Conservation (phyloP, 2,329 filamentous ascomycete species). For the Neodidymelliopsis sp. region DNA sequence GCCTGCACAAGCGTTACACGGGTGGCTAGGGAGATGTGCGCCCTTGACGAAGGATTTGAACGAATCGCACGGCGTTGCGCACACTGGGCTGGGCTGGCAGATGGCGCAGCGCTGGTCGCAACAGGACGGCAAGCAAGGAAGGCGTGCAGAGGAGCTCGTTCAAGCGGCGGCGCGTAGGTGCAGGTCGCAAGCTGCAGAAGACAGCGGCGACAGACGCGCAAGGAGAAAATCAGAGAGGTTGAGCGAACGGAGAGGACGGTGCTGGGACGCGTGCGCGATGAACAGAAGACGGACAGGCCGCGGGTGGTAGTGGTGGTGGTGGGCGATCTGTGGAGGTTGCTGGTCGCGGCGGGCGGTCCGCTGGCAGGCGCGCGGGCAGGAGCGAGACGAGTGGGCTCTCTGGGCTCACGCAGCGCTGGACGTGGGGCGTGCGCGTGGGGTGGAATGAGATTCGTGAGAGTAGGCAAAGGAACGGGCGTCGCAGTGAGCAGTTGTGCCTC, state of each 20-base stretch:
- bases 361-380: slow-evolving; percentile 25
- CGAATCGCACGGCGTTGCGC: slow-evolving; percentile 32
- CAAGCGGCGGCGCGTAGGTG: slow-evolving; percentile 33
- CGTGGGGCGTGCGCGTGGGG: slow-evolving; percentile 19
- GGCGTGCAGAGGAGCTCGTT: slow-evolving; percentile 25
- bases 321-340: slow-evolving; percentile 22
- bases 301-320: slow-evolving; percentile 9
- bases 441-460: slow-evolving; percentile 19
- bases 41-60: slow-evolving; percentile 25
- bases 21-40: slow-evolving; percentile 34
- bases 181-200: slow-evolving; percentile 12
- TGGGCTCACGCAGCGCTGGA: slow-evolving; percentile 27
- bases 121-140: slow-evolving; percentile 28
- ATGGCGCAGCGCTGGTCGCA: slow-evolving; percentile 24
- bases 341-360: slow-evolving; percentile 26
- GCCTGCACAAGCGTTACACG: slow-evolving; percentile 44
- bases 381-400: slow-evolving; percentile 27
- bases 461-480: slow-evolving; percentile 37
- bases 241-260: slow-evolving; percentile 13
- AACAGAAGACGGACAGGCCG: too few relatives aligned
- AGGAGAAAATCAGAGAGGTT: slow-evolving; percentile 15
- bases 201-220: slow-evolving; percentile 19
- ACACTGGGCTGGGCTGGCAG: slow-evolving; percentile 20
- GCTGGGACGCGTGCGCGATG: slow-evolving; percentile 17
- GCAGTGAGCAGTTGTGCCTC: slow-evolving; percentile 26